Conservation (phyloP, 1,139 yeast genomes). For the Lipomyces yarrowii region DNA sequence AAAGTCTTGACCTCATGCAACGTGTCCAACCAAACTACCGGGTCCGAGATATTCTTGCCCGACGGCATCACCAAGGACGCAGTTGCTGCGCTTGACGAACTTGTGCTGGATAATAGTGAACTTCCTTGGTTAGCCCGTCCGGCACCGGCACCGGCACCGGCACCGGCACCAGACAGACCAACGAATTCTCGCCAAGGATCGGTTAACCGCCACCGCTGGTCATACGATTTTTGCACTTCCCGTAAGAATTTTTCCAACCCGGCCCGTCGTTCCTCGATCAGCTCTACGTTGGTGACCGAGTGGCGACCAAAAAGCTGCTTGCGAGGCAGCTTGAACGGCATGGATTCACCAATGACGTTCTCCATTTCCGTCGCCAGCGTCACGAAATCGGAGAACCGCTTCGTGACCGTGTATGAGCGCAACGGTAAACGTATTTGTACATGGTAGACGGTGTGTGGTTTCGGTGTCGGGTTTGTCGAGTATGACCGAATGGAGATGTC, state of each 20-base stretch:
- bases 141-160: slow-evolving; percentile 30
- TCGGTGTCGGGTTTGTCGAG: slow-evolving; percentile 25
- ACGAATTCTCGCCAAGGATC: slow-evolving; percentile 44
- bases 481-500: slow-evolving; percentile 24
- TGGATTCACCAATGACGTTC: slow-evolving; percentile 40
- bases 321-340: slow-evolving; percentile 52
- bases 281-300: slow-evolving; percentile 34
- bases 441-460: slow-evolving; percentile 33
- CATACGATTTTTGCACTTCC: slow-evolving; percentile 51
- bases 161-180: slow-evolving; percentile 40
- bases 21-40: slow-evolving; percentile 43
- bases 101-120: slow-evolving; percentile 14
- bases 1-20: slow-evolving; percentile 44
- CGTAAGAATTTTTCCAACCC: slow-evolving; percentile 54
- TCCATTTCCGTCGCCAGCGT: slow-evolving; percentile 47
- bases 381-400: slow-evolving; percentile 53
- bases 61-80: slow-evolving; percentile 19
- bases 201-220: slow-evolving; percentile 48
- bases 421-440: slow-evolving; percentile 31
- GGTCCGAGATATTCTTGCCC: slow-evolving; percentile 31
- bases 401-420: slow-evolving; percentile 39
- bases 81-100: neutral
- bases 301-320: slow-evolving; percentile 36
- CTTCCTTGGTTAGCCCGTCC: slow-evolving; percentile 26
- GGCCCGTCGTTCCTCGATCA: slow-evolving; percentile 53